These are phyloP conservation scores for Amylocarpus encephaloides DNA, from an alignment of 2,329 filamentous ascomycete genomes.

Conservation along the genomic window DNA sequence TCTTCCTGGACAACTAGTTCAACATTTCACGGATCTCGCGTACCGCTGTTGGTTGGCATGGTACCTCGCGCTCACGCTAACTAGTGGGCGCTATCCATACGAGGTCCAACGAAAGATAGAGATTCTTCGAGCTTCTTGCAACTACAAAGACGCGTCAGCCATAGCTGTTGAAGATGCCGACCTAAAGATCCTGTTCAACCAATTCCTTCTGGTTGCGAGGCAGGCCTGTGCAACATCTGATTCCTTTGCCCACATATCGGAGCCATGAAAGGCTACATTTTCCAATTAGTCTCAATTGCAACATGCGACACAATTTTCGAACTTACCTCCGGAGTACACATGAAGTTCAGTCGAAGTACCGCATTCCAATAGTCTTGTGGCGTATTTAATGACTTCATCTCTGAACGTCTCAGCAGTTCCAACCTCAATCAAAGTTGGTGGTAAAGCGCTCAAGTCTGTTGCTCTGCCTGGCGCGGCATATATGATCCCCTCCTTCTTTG, in stretches of 20 bases:
- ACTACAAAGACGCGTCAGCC: no score
- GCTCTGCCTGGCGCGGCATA: constrained; percentile 32
- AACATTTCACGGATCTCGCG: no score
- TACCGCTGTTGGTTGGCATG: no score
- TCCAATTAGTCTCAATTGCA: neutral
- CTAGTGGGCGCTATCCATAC: no score
- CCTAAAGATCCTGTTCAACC: neutral
- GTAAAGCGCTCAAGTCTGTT: constrained; percentile 28
- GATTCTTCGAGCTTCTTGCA: no score
- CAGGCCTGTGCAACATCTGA: neutral
- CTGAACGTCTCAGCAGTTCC: constrained; percentile 32
- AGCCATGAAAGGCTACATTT: neutral
- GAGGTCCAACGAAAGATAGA: no score
- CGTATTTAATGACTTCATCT: constrained; percentile 33
- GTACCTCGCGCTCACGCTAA: no score
- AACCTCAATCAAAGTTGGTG: constrained; percentile 33
- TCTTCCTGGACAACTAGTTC: no score
- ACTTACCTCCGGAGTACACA: constrained; percentile 15
- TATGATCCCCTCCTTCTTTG: constrained; percentile 24
- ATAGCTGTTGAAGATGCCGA: no score
- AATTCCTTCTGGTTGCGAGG: neutral
- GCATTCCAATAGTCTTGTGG: constrained; percentile 30
- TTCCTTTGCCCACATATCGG: neutral
- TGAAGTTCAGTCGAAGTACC: constrained; percentile 33
- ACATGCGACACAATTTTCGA: neutral